Evolutionary conservation across 176 grass and related monocot species (phyloP), one percentile per base, ranked within the genome.

Genomic region (Carex parvula): DNA sequence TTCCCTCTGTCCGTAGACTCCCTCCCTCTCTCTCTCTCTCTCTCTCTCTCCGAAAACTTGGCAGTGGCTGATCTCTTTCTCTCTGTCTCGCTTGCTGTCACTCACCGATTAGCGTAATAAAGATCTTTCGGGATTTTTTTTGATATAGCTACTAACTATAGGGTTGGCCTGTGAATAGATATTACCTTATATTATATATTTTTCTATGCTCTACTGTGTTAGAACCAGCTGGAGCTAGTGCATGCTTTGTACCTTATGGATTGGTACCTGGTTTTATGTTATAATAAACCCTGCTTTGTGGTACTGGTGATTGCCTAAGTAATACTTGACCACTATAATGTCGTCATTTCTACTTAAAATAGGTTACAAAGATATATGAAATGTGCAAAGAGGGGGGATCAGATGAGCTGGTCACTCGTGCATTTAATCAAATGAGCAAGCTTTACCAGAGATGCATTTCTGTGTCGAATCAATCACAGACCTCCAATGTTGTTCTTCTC

Each of bases 351-450:
- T 18, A 18, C 50, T 9, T 69, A 0, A 64, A 22, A n/a, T 87
- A 98, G 95, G 89, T 98, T 60, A 89, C 73, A 79, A 93, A 87
- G 89, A 90, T 98, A 20, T 90, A 87, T 79, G 86, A 98, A 81
- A 93, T 90, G 79, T 93, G 92, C 83, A 80, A 77, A 59, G 88
- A 85, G 46, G 86, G 79, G 18, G 86, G 63, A 8, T 90, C 85
- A 79, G 96, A 93, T 59, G 93, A 98, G 86, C 88, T 98, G 80
- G 89, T 95, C 70, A 91, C 93, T 55, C 86, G 96, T 73, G 91
- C 93, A 55, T 93, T 94, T 59, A 91, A 90, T 20, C 92, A 91
- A 76, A 90, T 98, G 82, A 90, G 85, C 93, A 98, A 98, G 83
- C 89, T 98, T 13, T 98, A 93, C 90, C 93, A 98, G 69, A 88